phyloP scores from a whole-genome alignment of 768 basidiomycete species.

The Lactarius psammicola region DNA sequence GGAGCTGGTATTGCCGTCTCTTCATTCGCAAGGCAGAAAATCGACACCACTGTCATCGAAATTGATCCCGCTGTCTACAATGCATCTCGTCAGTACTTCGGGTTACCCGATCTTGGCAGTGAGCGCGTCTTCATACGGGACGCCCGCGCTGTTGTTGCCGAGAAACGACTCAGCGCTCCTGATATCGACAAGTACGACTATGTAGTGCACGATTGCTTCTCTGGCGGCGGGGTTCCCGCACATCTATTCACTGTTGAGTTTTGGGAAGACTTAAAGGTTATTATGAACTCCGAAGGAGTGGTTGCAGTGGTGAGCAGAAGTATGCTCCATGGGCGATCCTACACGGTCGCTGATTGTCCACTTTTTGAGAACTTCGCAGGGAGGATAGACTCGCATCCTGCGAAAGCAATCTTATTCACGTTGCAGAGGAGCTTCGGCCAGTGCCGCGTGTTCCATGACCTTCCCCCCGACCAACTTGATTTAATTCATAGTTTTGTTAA shows the following conservation, averaged over 20 bases:
- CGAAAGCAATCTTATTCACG: slow-evolving; percentile 67
- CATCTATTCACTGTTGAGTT: slow-evolving; percentile 85
- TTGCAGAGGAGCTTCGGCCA: slow-evolving; percentile 66
- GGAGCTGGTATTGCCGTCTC: slow-evolving; percentile 82
- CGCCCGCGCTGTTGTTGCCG: slow-evolving; percentile 46
- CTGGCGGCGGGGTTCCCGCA: slow-evolving; percentile 86
- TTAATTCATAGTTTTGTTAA: slow-evolving; percentile 60
- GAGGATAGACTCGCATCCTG: slow-evolving; percentile 55
- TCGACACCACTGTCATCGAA: slow-evolving; percentile 83
- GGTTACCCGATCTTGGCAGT: slow-evolving; percentile 61
- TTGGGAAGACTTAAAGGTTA: slow-evolving; percentile 65
- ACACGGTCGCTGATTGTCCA: neutral
- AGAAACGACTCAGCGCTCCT: slow-evolving; percentile 29
- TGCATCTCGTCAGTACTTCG: slow-evolving; percentile 78
- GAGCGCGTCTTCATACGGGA: slow-evolving; percentile 71
- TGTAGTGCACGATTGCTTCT: slow-evolving; percentile 90
- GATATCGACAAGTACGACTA: slow-evolving; percentile 53
- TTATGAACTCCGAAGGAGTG: slow-evolving; percentile 69
- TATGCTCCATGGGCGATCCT: neutral
- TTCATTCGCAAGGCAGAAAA: slow-evolving; percentile 64
- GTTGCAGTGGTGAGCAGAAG: slow-evolving; percentile 67
- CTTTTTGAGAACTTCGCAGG: slow-evolving; percentile 77
- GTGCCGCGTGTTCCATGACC: slow-evolving; percentile 85
- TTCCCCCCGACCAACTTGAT: slow-evolving; percentile 46
- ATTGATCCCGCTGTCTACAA: slow-evolving; percentile 89